Conservation (phyloP, 306 rosid genomes). For the Glycyrrhiza uralensis region DNA sequence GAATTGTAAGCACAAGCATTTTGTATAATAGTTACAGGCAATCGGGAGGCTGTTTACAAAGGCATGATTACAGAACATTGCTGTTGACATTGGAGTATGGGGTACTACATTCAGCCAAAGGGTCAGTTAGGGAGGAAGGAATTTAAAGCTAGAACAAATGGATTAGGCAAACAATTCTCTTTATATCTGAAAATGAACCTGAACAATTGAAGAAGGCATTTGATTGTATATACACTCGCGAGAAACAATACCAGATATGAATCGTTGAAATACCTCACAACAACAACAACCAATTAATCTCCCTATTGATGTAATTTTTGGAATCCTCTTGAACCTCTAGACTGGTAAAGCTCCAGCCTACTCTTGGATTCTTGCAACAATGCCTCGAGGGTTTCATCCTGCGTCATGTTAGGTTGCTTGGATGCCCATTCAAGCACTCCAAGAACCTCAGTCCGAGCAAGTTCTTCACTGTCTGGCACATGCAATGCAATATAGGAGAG, state of each 20-base stretch:
- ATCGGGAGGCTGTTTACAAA: neutral
- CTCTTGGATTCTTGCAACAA: conserved; percentile 73
- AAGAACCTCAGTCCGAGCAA: conserved; percentile 72
- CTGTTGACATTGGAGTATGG: neutral
- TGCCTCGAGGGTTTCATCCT: conserved; percentile 44
- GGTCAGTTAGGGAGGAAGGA: neutral
- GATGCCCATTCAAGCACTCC: conserved; percentile 86
- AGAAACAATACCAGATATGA: conserved; percentile 29
- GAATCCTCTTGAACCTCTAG: conserved; percentile 76
- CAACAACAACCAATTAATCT: neutral
- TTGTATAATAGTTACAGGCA: neutral
- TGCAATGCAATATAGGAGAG: conserved; percentile 80
- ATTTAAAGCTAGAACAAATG: conserved; percentile 8
- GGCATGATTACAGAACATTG: neutral
- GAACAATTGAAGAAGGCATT: conserved; percentile 12
- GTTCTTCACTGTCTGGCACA: conserved; percentile 87
- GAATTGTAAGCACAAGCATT: conserved; percentile 1
- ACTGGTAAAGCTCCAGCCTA: conserved; percentile 85
- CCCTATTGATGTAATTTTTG: conserved; percentile 46
- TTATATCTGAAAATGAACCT: neutral
- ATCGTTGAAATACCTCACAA: conserved; percentile 16
- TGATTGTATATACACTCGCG: conserved; percentile 40
- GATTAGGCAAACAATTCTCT: neutral
- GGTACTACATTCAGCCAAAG: neutral
- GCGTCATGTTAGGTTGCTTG: conserved; percentile 65